phyloP scores from a whole-genome alignment of 306 rosid genomes.

The Citrullus amarus region DNA sequence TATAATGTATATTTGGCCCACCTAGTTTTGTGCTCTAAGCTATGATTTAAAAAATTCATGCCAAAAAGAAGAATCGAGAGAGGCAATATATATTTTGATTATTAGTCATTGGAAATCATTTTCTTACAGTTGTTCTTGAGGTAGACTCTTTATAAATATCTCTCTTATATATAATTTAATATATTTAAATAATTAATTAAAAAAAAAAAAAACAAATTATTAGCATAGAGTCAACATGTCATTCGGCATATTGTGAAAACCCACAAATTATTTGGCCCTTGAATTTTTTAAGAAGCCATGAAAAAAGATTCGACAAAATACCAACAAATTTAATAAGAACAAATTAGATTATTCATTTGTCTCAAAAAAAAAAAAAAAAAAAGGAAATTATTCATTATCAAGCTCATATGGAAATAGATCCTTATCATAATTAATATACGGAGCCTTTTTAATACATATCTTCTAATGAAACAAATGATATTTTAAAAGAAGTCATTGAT shows the following conservation, averaged over 20 bases:
- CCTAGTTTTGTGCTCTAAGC: background rate
- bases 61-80: background rate
- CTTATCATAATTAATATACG: background rate
- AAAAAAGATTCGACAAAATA: background rate
- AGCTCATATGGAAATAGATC: background rate
- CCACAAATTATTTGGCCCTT: background rate
- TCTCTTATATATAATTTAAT: background rate
- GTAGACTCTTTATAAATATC: background rate
- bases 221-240: background rate
- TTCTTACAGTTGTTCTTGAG: conserved; percentile 1
- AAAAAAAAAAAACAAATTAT: background rate
- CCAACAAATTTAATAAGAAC: background rate
- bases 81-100: background rate
- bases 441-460: background rate
- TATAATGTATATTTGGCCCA: background rate
- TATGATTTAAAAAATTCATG: conserved; percentile 3
- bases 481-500: background rate
- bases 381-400: background rate
- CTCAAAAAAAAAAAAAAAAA: too few relatives aligned
- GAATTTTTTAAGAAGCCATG: background rate
- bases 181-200: background rate
- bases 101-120: conserved; percentile 2
- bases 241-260: background rate
- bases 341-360: background rate
- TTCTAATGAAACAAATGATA: background rate